Base-by-base conservation (phyloP, 129 eudicot species). In the Silybum marianum region DNA sequence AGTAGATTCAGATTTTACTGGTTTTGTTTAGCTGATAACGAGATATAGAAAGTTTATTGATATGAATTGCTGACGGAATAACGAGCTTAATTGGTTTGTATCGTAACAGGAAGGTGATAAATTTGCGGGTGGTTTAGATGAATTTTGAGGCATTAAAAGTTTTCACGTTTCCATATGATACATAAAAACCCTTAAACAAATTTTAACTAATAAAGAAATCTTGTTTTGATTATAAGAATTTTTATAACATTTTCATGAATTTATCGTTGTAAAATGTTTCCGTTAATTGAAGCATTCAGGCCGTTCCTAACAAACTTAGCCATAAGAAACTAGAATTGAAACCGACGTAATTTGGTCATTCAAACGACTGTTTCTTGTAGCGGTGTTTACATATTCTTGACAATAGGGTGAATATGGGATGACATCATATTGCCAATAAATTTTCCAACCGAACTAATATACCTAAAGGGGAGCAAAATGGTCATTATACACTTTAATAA, bases 1-100 rank as follows among this genome's bases (percentile, higher is more conserved):
- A 46, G 58, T 46, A 48, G 76, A 34, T 51, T 36, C 72, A 18
- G 30, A 82, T 75, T 75, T 69, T 34, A 76, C 62, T 82, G n/a
- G 73, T 24, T 69, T 69, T 69, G 67, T 76, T 82, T 54, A 76
- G 68, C 39, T 54, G 73, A 76, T 16, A 3, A 30, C 25, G 10
- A 62, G 32, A 73, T 73, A 66, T 40, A 66, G 46, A 72, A 65
- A 39, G 74, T 36, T 46, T 32, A 76, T 19, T 54, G 72, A 48
- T 67, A 75, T 75, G 80, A 74, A 21, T 28, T 51, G 75, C 10
- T 32, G 28, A 65, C 21, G 18, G 70, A 46, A 67, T 30, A 81
- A 75, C 10, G 76, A 75, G 76, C 38, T 13, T n/a, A n/a, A n/a
- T n/a, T 9, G 39, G 16, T 69, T 77, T 23, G 46, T 69, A 48